These are phyloP conservation scores for Psilocybe mexicana DNA, from an alignment of 1,284 basidiomycete genomes.

Conservation along the genomic window DNA sequence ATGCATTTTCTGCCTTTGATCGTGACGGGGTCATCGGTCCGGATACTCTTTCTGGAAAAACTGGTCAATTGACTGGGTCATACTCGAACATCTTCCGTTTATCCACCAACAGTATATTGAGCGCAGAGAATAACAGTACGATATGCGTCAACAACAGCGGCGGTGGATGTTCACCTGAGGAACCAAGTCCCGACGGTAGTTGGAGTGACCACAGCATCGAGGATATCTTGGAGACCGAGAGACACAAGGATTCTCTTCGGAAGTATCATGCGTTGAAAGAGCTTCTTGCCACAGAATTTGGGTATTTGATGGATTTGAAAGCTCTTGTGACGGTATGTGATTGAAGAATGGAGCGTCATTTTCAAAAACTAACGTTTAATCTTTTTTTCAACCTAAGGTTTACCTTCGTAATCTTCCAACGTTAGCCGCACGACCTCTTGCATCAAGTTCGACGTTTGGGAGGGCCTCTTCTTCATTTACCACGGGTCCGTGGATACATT, in stretches of 20 bases:
- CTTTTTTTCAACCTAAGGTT: conserved; percentile 30
- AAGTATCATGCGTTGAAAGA: conserved; percentile 75
- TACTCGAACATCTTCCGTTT: conserved; percentile 37
- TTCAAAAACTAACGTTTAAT: conserved; percentile 12
- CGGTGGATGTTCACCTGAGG: conserved; percentile 5
- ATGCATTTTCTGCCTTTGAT: conserved; percentile 16
- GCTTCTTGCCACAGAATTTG: conserved; percentile 79
- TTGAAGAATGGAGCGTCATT: conserved; percentile 15
- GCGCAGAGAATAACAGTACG: conserved; percentile 29
- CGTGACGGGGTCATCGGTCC: conserved; percentile 9
- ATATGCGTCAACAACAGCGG: conserved; percentile 10
- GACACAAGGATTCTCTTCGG: conserved; percentile 45
- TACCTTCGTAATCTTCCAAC: conserved; percentile 45
- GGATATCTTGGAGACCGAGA: conserved; percentile 29
- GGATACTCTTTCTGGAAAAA: background rate
- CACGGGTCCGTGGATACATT: conserved; percentile 39
- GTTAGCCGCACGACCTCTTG: conserved; percentile 37
- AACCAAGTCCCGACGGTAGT: conserved; percentile 18
- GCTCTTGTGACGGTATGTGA: conserved; percentile 68
- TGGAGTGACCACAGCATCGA: conserved; percentile 27
- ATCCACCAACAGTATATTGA: conserved; percentile 21
- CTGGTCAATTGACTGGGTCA: conserved; percentile 1
- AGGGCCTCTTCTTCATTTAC: conserved; percentile 46
- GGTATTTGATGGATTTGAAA: conserved; percentile 77
- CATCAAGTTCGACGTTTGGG: conserved; percentile 38